Percentiles rank a stretch among this genome's conserved stretches.
Conservation (phyloP, 192 early-diverging fungal genomes). For the Coemansia sp. region DNA sequence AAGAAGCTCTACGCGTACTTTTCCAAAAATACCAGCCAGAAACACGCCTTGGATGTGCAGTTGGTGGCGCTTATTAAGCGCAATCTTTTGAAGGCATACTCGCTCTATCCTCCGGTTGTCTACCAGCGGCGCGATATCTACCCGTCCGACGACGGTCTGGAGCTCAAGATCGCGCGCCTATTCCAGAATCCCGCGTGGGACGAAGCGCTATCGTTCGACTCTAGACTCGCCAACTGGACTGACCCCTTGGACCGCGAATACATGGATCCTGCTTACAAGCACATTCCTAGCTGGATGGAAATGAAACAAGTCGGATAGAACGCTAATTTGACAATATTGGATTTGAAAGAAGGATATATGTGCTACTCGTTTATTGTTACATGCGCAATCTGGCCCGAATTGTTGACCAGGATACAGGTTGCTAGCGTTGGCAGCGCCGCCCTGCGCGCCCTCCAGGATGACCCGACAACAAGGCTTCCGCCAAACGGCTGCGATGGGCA, state of each 20-base stretch:
- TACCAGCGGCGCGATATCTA: constrained; percentile 53
- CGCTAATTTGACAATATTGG: too few species aligned
- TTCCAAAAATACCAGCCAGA: constrained; percentile 12
- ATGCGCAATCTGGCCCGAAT: constrained; percentile 20
- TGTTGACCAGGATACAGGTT: constrained; percentile 27
- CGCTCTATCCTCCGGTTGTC: constrained; percentile 45
- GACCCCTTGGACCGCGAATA: constrained; percentile 34
- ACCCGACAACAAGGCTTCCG: constrained; percentile 38
- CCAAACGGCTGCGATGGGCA: constrained; percentile 49
- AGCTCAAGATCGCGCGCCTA: constrained; percentile 31
- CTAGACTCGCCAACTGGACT: constrained; percentile 28
- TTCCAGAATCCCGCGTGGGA: constrained; percentile 39
- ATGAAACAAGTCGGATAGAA: constrained; percentile 10
- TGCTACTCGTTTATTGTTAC: constrained; percentile 3
- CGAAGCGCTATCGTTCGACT: constrained; percentile 27
- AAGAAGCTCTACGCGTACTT: constrained; percentile 46
- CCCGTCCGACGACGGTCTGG: constrained; percentile 46
- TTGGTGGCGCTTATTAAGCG: constrained; percentile 41
- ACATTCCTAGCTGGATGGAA: constrained; percentile 53
- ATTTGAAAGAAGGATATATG: too few species aligned
- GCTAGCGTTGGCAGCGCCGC: constrained; percentile 20
- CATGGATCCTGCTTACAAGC: constrained; percentile 28
- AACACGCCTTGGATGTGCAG: constrained; percentile 46
- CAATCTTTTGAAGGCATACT: constrained; percentile 30
- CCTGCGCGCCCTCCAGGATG: constrained; percentile 18